Evolutionary conservation across 306 rosid species (phyloP).

Genomic region (Canavalia ensiformis): DNA sequence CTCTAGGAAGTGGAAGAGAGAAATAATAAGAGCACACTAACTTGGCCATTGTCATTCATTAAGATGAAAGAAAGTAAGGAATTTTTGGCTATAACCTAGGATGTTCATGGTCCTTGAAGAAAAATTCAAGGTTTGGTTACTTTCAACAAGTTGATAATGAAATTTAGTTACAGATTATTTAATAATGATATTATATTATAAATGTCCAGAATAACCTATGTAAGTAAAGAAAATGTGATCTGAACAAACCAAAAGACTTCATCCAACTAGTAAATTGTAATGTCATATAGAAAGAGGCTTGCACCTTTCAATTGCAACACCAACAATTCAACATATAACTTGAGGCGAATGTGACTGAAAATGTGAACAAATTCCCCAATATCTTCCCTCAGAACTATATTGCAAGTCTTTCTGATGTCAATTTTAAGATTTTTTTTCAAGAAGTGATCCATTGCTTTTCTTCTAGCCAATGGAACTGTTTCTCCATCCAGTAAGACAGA

Average conservation of each 20-base stretch:
- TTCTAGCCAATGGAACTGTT: slow-evolving; percentile 58
- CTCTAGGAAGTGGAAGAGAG: slow-evolving; percentile 5
- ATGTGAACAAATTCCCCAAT: slow-evolving; percentile 88
- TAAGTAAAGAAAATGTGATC: background rate
- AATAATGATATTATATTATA: slow-evolving; percentile 10
- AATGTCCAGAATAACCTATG: slow-evolving; percentile 11
- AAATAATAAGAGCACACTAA: background rate
- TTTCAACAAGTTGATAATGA: background rate
- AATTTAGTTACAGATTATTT: background rate
- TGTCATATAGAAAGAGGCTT: slow-evolving; percentile 45
- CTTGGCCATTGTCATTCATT: background rate
- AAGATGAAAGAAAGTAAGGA: background rate
- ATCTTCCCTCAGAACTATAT: slow-evolving; percentile 69
- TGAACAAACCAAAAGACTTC: slow-evolving; percentile 24
- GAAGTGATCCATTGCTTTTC: slow-evolving; percentile 61
- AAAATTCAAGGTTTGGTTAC: background rate
- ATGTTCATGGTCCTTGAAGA: background rate
- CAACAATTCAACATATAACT: slow-evolving; percentile 77
- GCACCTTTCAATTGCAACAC: slow-evolving; percentile 72
- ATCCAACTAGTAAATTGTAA: slow-evolving; percentile 33
- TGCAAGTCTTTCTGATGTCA: slow-evolving; percentile 59
- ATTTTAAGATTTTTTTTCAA: slow-evolving; percentile 63
- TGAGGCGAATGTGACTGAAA: slow-evolving; percentile 93
- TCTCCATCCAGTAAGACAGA: slow-evolving; percentile 78
- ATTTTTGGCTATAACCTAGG: background rate